A percentile compares a stretch with the other conserved stretches of the same genome.
Conservation (phyloP, 1,284 basidiomycete genomes). For the Ustilago loliicola region DNA sequence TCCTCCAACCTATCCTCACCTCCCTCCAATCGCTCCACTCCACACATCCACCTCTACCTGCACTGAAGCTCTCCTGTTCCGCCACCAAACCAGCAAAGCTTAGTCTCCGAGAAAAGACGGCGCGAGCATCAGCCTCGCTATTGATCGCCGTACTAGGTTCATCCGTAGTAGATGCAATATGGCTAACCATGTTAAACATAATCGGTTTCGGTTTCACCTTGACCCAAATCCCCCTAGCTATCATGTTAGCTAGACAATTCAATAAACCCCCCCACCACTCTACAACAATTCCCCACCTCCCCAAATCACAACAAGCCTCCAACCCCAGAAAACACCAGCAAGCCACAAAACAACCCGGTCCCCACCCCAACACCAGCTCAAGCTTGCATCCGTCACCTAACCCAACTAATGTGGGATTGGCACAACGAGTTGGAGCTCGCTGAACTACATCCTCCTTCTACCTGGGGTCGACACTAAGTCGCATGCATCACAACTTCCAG, state of each 20-base stretch:
- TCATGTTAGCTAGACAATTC: constrained; percentile 3
- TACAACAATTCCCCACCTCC: neutral
- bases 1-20: neutral
- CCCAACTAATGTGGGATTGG: constrained; percentile 31
- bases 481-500: neutral
- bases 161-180: neutral
- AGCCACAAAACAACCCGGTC: no score
- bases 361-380: no score
- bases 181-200: constrained; percentile 9
- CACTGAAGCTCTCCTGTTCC: neutral
- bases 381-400: constrained; percentile 2
- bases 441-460: constrained; percentile 24
- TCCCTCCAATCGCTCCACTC: neutral
- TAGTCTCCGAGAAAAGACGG: neutral
- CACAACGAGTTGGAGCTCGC: constrained; percentile 41
- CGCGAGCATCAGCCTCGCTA: no score
- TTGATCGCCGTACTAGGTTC: constrained; percentile 1
- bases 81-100: neutral
- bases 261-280: neutral
- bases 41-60: neutral
- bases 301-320: no score
- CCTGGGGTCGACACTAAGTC: neutral
- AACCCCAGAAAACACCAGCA: no score
- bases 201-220: constrained; percentile 10
- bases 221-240: constrained; percentile 17